Conservation (phyloP, 257 asterid species). For the Vinca minor region DNA sequence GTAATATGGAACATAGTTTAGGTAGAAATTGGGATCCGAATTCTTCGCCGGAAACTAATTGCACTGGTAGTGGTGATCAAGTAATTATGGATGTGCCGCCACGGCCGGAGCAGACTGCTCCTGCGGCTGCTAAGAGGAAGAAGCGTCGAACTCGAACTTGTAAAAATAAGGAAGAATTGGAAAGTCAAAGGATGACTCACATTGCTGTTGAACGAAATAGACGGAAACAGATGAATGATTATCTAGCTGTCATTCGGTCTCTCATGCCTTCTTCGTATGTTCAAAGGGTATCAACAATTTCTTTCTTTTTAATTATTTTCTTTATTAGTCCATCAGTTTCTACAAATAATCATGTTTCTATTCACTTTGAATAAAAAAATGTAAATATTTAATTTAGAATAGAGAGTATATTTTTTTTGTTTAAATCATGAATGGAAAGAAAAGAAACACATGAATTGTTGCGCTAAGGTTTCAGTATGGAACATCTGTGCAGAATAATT, state of each 20-base stretch:
- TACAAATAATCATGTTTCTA: too few relatives aligned
- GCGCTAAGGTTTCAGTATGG: too few relatives aligned
- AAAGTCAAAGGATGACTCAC: slow-evolving; percentile 46
- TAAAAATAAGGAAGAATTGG: slow-evolving; percentile 38
- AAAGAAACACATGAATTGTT: slow-evolving; percentile 7
- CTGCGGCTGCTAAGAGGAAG: slow-evolving; percentile 27
- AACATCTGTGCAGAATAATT: too few relatives aligned
- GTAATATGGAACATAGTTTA: slow-evolving; percentile 15
- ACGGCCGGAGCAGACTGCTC: background rate
- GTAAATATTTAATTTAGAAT: background rate
- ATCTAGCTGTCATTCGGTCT: slow-evolving; percentile 38
- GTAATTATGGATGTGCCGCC: background rate
- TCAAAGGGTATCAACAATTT: slow-evolving; percentile 29
- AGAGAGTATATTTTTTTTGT: too few relatives aligned
- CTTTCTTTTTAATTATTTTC: too few relatives aligned
- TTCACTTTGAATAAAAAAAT: background rate
- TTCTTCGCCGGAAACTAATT: slow-evolving; percentile 25
- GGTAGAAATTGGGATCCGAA: slow-evolving; percentile 25
- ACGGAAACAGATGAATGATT: slow-evolving; percentile 41
- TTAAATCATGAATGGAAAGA: too few relatives aligned
- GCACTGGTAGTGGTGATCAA: slow-evolving; percentile 7
- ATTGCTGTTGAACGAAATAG: slow-evolving; percentile 42
- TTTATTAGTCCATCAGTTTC: too few relatives aligned
- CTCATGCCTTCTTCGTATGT: slow-evolving; percentile 41
- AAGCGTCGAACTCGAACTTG: slow-evolving; percentile 30